Percentiles rank a stretch among this genome's conserved stretches.
Conservation (phyloP, 306 rosid genomes). For the Sicyos baderoa region DNA sequence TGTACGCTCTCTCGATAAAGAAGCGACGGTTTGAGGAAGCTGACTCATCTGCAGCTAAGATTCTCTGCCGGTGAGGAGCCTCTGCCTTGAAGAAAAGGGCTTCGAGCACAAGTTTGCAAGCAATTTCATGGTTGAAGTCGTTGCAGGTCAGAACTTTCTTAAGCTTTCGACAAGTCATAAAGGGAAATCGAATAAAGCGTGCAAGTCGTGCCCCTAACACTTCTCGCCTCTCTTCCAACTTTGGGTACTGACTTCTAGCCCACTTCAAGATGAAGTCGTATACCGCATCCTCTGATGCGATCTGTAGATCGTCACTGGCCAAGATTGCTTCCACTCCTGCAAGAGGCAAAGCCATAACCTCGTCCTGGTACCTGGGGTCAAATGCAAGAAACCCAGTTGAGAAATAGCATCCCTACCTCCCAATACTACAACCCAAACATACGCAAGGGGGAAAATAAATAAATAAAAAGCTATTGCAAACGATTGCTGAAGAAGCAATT, state of each 20-base stretch:
- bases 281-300: constrained; percentile 94
- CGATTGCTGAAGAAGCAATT: not conserved
- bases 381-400: constrained; percentile 9
- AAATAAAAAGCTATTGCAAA: not conserved
- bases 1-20: constrained; percentile 84
- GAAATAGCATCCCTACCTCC: not conserved
- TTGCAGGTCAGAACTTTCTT: constrained; percentile 77
- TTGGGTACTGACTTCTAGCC: constrained; percentile 61
- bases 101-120: constrained; percentile 81
- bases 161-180: constrained; percentile 84
- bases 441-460: not conserved
- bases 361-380: constrained; percentile 68
- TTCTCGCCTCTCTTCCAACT: constrained; percentile 73
- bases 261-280: constrained; percentile 90
- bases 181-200: constrained; percentile 75
- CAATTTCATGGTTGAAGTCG: constrained; percentile 78
- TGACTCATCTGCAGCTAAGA: constrained; percentile 67
- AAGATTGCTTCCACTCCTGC: constrained; percentile 88
- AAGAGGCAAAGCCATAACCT: constrained; percentile 78
- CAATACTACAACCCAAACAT: not conserved
- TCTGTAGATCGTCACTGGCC: constrained; percentile 84
- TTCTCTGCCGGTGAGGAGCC: constrained; percentile 83
- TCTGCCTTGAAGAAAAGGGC: constrained; percentile 90
- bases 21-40: constrained; percentile 52
- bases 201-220: constrained; percentile 65